Base-by-base conservation (phyloP, 2,329 filamentous ascomycete species). In the Pleoardoris graminearum region DNA sequence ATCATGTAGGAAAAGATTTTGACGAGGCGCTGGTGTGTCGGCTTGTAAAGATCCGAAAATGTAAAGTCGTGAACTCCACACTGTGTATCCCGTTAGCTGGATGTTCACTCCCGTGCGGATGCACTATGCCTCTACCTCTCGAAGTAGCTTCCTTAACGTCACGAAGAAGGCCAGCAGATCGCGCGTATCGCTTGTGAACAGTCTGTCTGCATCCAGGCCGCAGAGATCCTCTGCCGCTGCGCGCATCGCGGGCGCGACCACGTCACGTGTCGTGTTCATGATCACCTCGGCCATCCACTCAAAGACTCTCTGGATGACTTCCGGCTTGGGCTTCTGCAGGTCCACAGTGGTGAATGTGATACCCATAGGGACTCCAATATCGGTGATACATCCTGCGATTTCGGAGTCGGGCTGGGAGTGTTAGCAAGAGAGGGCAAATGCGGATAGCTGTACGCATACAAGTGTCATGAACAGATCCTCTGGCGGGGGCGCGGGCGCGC, bases 1-100 rank as follows among this genome's bases (percentile, higher is more conserved):
- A 99, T 99, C 59, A 97, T 84, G 75, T 97, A 97, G 60, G 90
- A 96, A 72, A 99, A 94, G 67, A 97, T 95, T 77, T 94, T 96
- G 67, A 93, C 88, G 12, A 97, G 82, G 38, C 94, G 89, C 52
- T 90, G 88, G 69, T 95, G 90, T 1, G 91, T 96, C 14, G 94
- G 94, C 71, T 88, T 89, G 71, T 95, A 93, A 5, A 99, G 79
- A 72, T 99, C 94, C 54, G 87, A 86, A 75, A 97, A 96, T 30
- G 89, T 91, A 67, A 99, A 96, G 74, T 99, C 94, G 56, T 87
- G 87, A 63, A 99, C 90, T 41, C 91, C 91, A 71, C 94, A 97
- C 79, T 93, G 45, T 44, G 27, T 16, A 7, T 55, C 67, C 37
- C 62, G 62, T 38, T 12, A 47, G 35, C 7, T 42, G 29, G 10